Percentiles rank a stretch among this genome's conserved stretches.
phyloP scores from a whole-genome alignment of 371 early-diverging fungal genomes.

The Haplosporangium sp. region DNA sequence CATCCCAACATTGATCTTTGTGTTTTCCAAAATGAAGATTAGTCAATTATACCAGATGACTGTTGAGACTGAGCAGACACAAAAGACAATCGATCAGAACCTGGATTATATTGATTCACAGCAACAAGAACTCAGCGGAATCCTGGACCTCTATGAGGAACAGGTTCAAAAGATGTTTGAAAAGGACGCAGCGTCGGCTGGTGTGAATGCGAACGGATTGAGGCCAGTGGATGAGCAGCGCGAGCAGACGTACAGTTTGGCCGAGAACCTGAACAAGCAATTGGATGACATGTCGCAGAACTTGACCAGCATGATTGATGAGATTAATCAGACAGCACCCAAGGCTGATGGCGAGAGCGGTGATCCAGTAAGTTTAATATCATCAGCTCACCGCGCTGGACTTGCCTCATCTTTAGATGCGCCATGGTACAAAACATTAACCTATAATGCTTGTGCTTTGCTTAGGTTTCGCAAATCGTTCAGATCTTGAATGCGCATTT shows the following conservation, averaged over 20 bases:
- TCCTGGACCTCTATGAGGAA: constrained; percentile 84
- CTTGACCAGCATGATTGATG: constrained; percentile 84
- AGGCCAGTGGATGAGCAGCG: constrained; percentile 87
- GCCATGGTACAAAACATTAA: background rate
- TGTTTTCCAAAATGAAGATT: constrained; percentile 64
- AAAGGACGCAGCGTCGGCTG: constrained; percentile 52
- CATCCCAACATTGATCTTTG: background rate
- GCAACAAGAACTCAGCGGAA: constrained; percentile 82
- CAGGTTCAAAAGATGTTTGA: constrained; percentile 70
- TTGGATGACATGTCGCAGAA: constrained; percentile 87
- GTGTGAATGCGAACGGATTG: constrained; percentile 60
- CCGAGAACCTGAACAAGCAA: constrained; percentile 85
- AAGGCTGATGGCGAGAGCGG: constrained; percentile 59
- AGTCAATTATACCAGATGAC: constrained; percentile 78
- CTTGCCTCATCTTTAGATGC: background rate
- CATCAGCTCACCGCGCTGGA: constrained; percentile 35
- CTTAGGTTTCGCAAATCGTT: constrained; percentile 82
- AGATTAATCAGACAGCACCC: constrained; percentile 75
- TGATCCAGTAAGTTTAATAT: constrained; percentile 60
- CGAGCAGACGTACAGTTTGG: constrained; percentile 85
- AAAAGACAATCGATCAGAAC: constrained; percentile 84
- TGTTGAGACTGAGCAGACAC: constrained; percentile 76
- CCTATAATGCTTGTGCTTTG: background rate
- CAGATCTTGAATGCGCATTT: constrained; percentile 91
- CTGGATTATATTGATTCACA: constrained; percentile 88